Percentiles rank a stretch among this genome's conserved stretches.
Conservation (phyloP, 805 yeast species). For the Saturnispora sanitii region DNA sequence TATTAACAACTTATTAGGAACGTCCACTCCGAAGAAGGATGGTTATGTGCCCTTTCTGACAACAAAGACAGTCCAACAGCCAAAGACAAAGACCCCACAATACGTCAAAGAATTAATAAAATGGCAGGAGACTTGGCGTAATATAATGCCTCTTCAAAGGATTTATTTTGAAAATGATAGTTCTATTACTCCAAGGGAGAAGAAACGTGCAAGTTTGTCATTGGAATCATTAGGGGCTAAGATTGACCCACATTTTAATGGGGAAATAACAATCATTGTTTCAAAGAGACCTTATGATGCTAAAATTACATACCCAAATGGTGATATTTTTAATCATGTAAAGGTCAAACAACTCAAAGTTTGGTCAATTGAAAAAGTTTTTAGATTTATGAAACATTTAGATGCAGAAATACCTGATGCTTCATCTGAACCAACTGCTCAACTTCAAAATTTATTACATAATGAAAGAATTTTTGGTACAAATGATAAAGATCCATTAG, state of each 20-base stretch:
- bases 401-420: slow-evolving; percentile 30
- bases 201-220: slow-evolving; percentile 27
- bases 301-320: slow-evolving; percentile 32
- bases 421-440: slow-evolving; percentile 14
- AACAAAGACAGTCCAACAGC: slow-evolving; percentile 4
- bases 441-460: slow-evolving; percentile 53
- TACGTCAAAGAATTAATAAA: slow-evolving; percentile 32
- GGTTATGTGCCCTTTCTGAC: slow-evolving; percentile 11
- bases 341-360: slow-evolving; percentile 56
- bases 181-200: slow-evolving; percentile 26
- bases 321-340: slow-evolving; percentile 64
- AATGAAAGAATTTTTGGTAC: slow-evolving; percentile 85
- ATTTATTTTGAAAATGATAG: slow-evolving; percentile 47
- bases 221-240: slow-evolving; percentile 42
- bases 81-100: slow-evolving; percentile 4
- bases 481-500: slow-evolving; percentile 78
- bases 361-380: slow-evolving; percentile 82
- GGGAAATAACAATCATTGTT: slow-evolving; percentile 65
- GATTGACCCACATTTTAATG: slow-evolving; percentile 50
- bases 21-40: slow-evolving; percentile 15
- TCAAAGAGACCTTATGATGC: slow-evolving; percentile 47
- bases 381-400: slow-evolving; percentile 63
- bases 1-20: slow-evolving; percentile 8
- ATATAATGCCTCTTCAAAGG: slow-evolving; percentile 44
- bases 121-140: slow-evolving; percentile 55